These are phyloP conservation scores for Carex pumila DNA, from an alignment of 176 grass and related monocot species.

Conservation along the genomic window DNA sequence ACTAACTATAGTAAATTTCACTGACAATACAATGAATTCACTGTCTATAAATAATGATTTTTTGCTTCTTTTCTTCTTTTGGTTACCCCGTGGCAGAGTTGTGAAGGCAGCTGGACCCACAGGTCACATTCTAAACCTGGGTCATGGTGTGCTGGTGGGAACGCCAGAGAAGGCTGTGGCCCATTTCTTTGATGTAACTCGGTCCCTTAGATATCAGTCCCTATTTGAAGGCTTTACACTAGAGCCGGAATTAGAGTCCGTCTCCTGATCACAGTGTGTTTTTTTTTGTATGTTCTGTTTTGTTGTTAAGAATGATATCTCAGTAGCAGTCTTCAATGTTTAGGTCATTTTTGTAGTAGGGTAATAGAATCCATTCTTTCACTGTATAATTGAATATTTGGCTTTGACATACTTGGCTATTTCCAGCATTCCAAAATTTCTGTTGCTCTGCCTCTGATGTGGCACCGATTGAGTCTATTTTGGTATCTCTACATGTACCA, in stretches of 20 bases:
- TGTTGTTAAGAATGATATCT: background rate
- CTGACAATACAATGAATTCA: background rate
- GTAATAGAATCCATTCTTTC: conserved; percentile 7
- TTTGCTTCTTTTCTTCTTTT: background rate
- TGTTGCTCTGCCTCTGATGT: background rate
- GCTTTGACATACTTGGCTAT: background rate
- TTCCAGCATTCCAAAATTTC: background rate
- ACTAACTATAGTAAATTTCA: background rate
- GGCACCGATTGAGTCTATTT: background rate
- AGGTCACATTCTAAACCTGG: conserved; percentile 91
- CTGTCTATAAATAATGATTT: background rate
- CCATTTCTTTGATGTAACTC: conserved; percentile 94
- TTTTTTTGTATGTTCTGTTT: background rate
- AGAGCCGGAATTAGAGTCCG: conserved; percentile 45
- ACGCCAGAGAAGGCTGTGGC: conserved; percentile 87
- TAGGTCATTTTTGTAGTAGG: conserved; percentile 9
- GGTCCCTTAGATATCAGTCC: conserved; percentile 75
- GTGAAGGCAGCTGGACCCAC: conserved; percentile 74
- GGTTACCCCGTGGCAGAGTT: conserved; percentile 46
- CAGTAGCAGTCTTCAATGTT: background rate
- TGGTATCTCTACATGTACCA: background rate
- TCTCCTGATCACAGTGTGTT: conserved; percentile 25
- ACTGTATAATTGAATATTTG: background rate
- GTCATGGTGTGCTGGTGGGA: conserved; percentile 84
- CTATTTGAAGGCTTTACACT: conserved; percentile 59